Conservation (phyloP, 2,329 filamentous ascomycete genomes). For the Samsoniella hepiali region DNA sequence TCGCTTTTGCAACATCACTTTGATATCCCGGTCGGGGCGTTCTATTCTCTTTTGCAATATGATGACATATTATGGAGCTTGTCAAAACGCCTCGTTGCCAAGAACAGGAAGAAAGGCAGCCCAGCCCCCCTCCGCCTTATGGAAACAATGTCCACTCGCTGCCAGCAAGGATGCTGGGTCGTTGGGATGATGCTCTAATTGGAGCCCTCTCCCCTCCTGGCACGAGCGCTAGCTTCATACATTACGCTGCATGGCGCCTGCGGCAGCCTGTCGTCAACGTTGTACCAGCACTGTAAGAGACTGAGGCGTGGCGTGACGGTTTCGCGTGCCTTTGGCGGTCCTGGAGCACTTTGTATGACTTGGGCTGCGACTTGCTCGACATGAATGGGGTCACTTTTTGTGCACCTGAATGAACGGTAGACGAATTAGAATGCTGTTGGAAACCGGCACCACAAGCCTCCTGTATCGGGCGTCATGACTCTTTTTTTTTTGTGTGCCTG, state of each 20-base stretch:
- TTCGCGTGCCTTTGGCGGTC: slow-evolving; percentile 16
- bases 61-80: slow-evolving; percentile 16
- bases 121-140: slow-evolving; percentile 8
- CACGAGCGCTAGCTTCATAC: slow-evolving; percentile 1
- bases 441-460: neutral
- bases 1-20: neutral
- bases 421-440: neutral
- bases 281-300: neutral
- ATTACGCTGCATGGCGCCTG: slow-evolving; percentile 9
- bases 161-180: slow-evolving; percentile 3
- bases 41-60: neutral
- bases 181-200: neutral
- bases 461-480: neutral
- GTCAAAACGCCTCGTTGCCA: neutral
- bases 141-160: slow-evolving; percentile 2
- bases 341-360: neutral
- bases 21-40: neutral
- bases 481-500: neutral
- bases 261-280: neutral
- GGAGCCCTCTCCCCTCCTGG: neutral
- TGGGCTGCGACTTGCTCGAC: neutral
- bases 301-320: slow-evolving; percentile 11
- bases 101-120: neutral
- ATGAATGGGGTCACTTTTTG: neutral
- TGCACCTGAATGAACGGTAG: neutral